Conservation (phyloP, 805 yeast species). For the Schwanniomyces polymorphus region DNA sequence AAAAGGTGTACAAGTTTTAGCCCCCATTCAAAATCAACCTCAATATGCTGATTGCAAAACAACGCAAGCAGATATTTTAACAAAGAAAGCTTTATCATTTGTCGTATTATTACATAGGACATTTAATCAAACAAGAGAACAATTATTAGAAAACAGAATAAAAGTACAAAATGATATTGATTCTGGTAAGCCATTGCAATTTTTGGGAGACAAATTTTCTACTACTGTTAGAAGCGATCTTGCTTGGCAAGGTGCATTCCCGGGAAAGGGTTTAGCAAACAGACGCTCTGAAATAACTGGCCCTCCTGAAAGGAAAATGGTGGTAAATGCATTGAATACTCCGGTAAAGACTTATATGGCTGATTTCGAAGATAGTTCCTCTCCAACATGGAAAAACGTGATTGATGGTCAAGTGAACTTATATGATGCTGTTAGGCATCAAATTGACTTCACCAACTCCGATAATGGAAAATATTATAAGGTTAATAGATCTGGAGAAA, state of each 20-base stretch:
- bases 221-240: slow-evolving; percentile 11
- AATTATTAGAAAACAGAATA: slow-evolving; percentile 14
- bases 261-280: slow-evolving; percentile 16
- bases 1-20: slow-evolving; percentile 12
- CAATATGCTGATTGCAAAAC: slow-evolving; percentile 13
- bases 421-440: slow-evolving; percentile 18
- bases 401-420: slow-evolving; percentile 20
- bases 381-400: slow-evolving; percentile 19
- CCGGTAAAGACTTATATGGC: slow-evolving; percentile 20
- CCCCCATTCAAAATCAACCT: slow-evolving; percentile 9
- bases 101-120: slow-evolving; percentile 18
- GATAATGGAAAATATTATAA: slow-evolving; percentile 36
- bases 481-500: slow-evolving; percentile 20
- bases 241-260: slow-evolving; percentile 17
- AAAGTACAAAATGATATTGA: slow-evolving; percentile 13
- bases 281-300: slow-evolving; percentile 22
- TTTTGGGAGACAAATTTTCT: slow-evolving; percentile 10
- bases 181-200: slow-evolving; percentile 12
- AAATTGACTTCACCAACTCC: slow-evolving; percentile 13
- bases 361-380: slow-evolving; percentile 18
- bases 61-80: slow-evolving; percentile 18
- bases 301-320: slow-evolving; percentile 22
- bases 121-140: slow-evolving; percentile 14
- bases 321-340: slow-evolving; percentile 20
- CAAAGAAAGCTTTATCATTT: slow-evolving; percentile 16